Evolutionary conservation across 768 basidiomycete genomes (phyloP).

Genomic region (Cystofilobasidium macerans): DNA sequence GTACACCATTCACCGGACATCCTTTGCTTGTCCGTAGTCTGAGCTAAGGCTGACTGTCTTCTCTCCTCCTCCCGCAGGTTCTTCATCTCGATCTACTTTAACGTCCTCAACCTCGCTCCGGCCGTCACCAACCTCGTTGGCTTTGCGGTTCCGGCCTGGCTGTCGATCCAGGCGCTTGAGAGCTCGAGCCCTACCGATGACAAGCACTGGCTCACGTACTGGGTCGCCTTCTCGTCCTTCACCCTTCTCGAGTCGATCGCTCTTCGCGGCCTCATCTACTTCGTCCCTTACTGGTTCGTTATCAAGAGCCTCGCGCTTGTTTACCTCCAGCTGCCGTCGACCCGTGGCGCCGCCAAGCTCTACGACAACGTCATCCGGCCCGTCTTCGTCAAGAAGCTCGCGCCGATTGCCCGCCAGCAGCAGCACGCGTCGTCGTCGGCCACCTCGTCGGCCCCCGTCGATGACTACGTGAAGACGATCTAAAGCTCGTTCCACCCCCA

Average conservation of each 20-base stretch:
- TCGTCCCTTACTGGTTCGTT: constrained; percentile 67
- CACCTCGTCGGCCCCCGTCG: not conserved
- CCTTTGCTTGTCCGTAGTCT: not conserved
- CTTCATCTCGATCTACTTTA: constrained; percentile 39
- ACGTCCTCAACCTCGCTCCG: constrained; percentile 58
- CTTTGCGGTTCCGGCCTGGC: constrained; percentile 85
- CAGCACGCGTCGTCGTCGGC: not conserved
- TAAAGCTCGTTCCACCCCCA: too few species aligned
- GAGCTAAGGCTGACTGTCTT: not conserved
- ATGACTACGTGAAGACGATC: too few species aligned
- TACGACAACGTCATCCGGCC: constrained; percentile 72
- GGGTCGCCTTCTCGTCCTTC: not conserved
- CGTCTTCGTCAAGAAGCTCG: constrained; percentile 44
- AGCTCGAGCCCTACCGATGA: constrained; percentile 49
- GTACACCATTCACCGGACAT: constrained; percentile 44
- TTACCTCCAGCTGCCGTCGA: constrained; percentile 60
- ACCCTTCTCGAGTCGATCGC: constrained; percentile 37
- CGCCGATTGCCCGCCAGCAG: too few species aligned
- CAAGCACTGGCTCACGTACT: constrained; percentile 25
- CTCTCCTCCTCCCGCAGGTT: not conserved
- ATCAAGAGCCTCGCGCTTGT: constrained; percentile 83
- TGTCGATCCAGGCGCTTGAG: constrained; percentile 91
- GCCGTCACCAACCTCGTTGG: constrained; percentile 91
- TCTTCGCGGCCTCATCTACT: constrained; percentile 60
- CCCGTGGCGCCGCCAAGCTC: constrained; percentile 72